Percentiles rank a stretch among this genome's conserved stretches.
These are phyloP conservation scores for Helotiales sp. DNA, from an alignment of 2,329 filamentous ascomycete genomes.

Conservation along the genomic window DNA sequence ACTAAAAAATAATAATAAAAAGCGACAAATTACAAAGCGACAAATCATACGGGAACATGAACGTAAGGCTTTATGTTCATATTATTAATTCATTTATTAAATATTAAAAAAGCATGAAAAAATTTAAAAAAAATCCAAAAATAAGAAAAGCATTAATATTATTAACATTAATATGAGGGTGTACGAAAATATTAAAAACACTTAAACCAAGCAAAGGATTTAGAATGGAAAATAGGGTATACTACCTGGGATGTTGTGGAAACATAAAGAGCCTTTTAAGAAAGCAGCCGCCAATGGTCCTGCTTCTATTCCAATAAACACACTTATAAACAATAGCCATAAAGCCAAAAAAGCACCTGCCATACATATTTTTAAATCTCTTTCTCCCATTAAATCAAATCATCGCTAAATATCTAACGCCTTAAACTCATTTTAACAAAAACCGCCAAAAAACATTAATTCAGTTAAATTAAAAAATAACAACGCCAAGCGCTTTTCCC, in stretches of 20 bases:
- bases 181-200: slow-evolving; percentile 41
- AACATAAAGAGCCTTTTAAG: no score
- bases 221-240: slow-evolving; percentile 41
- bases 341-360: no score
- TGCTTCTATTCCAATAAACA: no score
- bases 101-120: slow-evolving; percentile 30
- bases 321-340: no score
- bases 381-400: no score
- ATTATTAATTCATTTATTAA: slow-evolving; percentile 40
- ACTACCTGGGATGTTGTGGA: slow-evolving; percentile 31
- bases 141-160: slow-evolving; percentile 14
- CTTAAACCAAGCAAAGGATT: slow-evolving; percentile 39
- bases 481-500: no score
- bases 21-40: slow-evolving; percentile 27
- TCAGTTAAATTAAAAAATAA: no score
- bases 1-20: slow-evolving; percentile 29
- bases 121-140: slow-evolving; percentile 36
- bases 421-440: no score
- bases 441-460: no score
- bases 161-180: slow-evolving; percentile 31
- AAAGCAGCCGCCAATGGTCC: no score
- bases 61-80: slow-evolving; percentile 38
- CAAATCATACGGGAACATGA: slow-evolving; percentile 29
- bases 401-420: no score
- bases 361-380: no score